These are phyloP conservation scores for Metarhizium album DNA, from an alignment of 2,329 filamentous ascomycete species.

Conservation along the genomic window DNA sequence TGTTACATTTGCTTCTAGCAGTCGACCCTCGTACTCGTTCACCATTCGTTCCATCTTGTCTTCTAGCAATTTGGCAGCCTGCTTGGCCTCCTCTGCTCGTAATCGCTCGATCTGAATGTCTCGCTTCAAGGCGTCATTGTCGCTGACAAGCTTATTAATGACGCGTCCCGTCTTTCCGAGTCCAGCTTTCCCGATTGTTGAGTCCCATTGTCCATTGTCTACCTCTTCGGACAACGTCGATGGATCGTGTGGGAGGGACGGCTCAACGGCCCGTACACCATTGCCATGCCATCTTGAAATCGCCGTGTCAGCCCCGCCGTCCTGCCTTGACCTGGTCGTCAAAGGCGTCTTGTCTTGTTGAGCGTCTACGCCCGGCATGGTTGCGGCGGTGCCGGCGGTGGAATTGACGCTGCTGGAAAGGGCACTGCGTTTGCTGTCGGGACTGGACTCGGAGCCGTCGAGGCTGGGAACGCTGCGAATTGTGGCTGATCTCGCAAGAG, in stretches of 20 bases:
- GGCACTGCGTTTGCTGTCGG: slow-evolving; percentile 36
- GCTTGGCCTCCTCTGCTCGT: slow-evolving; percentile 59
- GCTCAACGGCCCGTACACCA: slow-evolving; percentile 21
- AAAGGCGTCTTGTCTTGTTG: slow-evolving; percentile 22
- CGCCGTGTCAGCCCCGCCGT: slow-evolving; percentile 14
- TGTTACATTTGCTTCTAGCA: slow-evolving; percentile 61
- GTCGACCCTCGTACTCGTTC: slow-evolving; percentile 57
- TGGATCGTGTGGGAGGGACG: slow-evolving; percentile 16
- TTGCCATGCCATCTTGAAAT: slow-evolving; percentile 21
- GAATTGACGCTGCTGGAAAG: slow-evolving; percentile 48
- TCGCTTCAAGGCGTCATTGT: slow-evolving; percentile 67
- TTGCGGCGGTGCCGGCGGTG: slow-evolving; percentile 37
- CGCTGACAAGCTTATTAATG: slow-evolving; percentile 71
- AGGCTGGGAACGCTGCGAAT: slow-evolving; percentile 48
- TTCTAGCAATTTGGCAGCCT: slow-evolving; percentile 55
- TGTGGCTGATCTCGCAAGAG: slow-evolving; percentile 28
- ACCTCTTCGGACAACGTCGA: slow-evolving; percentile 23
- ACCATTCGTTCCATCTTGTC: slow-evolving; percentile 61
- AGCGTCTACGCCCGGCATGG: slow-evolving; percentile 25
- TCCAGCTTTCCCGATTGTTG: slow-evolving; percentile 57
- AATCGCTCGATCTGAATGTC: slow-evolving; percentile 58
- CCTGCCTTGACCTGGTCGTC: slow-evolving; percentile 26
- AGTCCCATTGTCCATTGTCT: slow-evolving; percentile 43
- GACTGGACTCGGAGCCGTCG: slow-evolving; percentile 38
- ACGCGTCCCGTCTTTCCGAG: slow-evolving; percentile 66